phyloP scores from a whole-genome alignment of 805 yeast genomes.

The Hanseniaspora clermontiae region DNA sequence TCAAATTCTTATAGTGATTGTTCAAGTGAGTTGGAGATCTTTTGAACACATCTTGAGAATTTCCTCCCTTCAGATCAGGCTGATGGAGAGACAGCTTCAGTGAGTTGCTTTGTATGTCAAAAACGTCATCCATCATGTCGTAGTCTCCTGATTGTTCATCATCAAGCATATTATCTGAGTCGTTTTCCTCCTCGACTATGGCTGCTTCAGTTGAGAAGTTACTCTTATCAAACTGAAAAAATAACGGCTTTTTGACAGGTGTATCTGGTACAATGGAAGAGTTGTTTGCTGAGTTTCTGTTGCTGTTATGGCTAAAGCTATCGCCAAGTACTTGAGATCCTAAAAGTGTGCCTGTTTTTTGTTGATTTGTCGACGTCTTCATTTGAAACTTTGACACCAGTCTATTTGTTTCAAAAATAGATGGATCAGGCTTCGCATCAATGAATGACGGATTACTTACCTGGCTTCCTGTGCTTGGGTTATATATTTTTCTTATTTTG shows the following conservation, averaged over 20 bases:
- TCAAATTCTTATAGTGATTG: background rate
- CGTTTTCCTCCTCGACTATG: background rate
- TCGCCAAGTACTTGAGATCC: constrained; percentile 14
- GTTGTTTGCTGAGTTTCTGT: constrained; percentile 15
- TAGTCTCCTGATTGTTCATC: background rate
- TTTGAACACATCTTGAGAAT: background rate
- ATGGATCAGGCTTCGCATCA: constrained; percentile 22
- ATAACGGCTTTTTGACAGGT: constrained; percentile 11
- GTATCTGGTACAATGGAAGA: constrained; percentile 18
- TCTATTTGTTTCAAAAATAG: constrained; percentile 22
- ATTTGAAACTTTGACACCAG: constrained; percentile 22
- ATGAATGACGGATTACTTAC: constrained; percentile 11
- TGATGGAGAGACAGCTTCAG: constrained; percentile 5
- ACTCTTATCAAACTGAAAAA: background rate
- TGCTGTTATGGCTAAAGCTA: background rate
- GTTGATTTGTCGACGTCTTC: background rate
- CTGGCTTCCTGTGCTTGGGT: background rate
- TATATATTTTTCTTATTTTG: constrained; percentile 2
- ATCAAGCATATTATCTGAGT: background rate
- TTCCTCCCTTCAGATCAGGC: background rate
- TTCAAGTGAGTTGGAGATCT: constrained; percentile 10
- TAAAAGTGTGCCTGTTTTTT: constrained; percentile 11
- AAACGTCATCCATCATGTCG: background rate
- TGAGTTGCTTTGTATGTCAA: background rate
- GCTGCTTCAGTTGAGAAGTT: background rate